Base-by-base conservation (phyloP, 164 flowering plant genomes). In the Vitis rupestris region DNA sequence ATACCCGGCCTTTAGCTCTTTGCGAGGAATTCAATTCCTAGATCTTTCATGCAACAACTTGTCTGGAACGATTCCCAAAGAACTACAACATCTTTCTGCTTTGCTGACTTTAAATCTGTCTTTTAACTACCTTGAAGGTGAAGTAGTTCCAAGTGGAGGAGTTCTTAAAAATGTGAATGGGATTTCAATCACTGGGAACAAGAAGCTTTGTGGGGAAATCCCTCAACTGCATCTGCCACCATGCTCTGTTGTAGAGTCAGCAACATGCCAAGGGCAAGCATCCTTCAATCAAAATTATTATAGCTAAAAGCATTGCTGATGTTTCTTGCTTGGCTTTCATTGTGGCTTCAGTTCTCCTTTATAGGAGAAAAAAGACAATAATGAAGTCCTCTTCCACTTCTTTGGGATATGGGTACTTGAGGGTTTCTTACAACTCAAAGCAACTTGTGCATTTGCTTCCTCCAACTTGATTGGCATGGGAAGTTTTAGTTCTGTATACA, bases 61-160 rank as follows among this genome's bases (percentile, higher is more conserved):
- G 17, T 17, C 17, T 17, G 17, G 17, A 17, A 17, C 17, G 17
- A 17, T 17, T 17, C 17, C 17, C 17, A 17, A 17, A 17, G 17
- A 17, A 17, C 17, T 17, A 17, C 17, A 17, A 17, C 17, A 17
- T 17, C 17, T 17, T 17, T 17, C 17, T 17, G 17, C 17, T 17
- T 17, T 17, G 17, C 17, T 17, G 17, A 17, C 5, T 31, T 31
- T 31, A 6, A 31, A 31, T 31, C 44, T 31, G 44, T 31, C 44
- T 31, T 79, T 63, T 67, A 85, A 85, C 54, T 53, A 75, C 31
- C 31, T 86, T 11, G 79, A 82, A 12, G 86, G 85, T 7, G 78
- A 76, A 54, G 44, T 19, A 31, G 82, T 86, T 19, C 86, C 89
- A 50, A 69, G 47, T 3, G 53, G 62, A n/a, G 86, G 89, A 3